phyloP scores from a whole-genome alignment of 768 basidiomycete species.

The Pisolithus albus region DNA sequence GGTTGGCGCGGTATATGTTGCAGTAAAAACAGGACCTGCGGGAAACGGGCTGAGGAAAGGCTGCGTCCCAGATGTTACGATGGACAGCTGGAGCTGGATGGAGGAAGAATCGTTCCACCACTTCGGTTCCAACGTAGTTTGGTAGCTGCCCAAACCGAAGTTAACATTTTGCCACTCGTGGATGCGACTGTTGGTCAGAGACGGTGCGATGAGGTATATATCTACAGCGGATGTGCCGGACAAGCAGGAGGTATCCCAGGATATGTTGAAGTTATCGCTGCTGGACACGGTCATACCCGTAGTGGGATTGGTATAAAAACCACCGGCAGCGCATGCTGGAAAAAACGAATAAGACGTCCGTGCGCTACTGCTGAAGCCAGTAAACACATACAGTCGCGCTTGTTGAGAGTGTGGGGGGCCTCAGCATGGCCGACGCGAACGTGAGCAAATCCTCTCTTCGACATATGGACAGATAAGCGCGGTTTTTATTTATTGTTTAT shows the following conservation, averaged over 20 bases:
- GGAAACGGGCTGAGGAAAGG: slow-evolving; percentile 48
- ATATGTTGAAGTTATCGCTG: slow-evolving; percentile 44
- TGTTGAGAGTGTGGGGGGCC: slow-evolving; percentile 11
- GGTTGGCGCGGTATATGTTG: slow-evolving; percentile 45
- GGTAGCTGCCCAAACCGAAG: slow-evolving; percentile 42
- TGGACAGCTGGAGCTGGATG: slow-evolving; percentile 49
- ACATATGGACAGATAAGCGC: slow-evolving; percentile 14
- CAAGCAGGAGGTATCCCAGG: slow-evolving; percentile 63
- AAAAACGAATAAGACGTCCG: slow-evolving; percentile 1
- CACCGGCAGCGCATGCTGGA: slow-evolving; percentile 48
- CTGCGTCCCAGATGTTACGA: slow-evolving; percentile 45
- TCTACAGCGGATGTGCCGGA: slow-evolving; percentile 41
- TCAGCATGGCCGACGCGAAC: slow-evolving; percentile 21
- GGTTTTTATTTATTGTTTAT: slow-evolving; percentile 4
- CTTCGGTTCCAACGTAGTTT: slow-evolving; percentile 44
- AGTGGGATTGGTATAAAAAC: slow-evolving; percentile 54
- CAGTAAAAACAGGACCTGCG: slow-evolving; percentile 64
- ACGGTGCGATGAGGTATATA: slow-evolving; percentile 61
- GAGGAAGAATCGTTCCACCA: slow-evolving; percentile 64
- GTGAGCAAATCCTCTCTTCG: slow-evolving; percentile 22
- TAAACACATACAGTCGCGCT: slow-evolving; percentile 20
- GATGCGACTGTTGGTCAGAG: slow-evolving; percentile 34
- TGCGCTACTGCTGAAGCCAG: not conserved
- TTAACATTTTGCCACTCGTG: slow-evolving; percentile 54
- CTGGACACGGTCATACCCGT: slow-evolving; percentile 41